Conservation (phyloP, 495 filamentous ascomycete genomes). For the Tuber borchii region DNA sequence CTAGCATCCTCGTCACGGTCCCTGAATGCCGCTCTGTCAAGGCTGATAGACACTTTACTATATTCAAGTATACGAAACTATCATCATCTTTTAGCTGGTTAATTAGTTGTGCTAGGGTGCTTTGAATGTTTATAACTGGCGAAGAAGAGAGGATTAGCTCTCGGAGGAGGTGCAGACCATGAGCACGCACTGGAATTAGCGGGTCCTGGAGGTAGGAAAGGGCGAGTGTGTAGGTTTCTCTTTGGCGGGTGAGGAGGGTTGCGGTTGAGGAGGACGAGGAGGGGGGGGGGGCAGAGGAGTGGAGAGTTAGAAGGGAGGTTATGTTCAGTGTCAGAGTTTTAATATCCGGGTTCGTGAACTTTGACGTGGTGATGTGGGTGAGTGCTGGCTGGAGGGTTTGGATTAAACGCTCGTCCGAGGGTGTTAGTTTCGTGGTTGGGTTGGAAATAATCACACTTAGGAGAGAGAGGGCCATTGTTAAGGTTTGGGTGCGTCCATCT, state of each 20-base stretch:
- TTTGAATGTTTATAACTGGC: constrained; percentile 65
- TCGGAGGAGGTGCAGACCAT: constrained; percentile 67
- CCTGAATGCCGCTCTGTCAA: constrained; percentile 60
- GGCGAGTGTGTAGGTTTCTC: constrained; percentile 60
- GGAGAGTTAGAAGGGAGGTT: constrained; percentile 29
- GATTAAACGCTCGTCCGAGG: constrained; percentile 32
- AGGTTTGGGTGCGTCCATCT: constrained; percentile 23
- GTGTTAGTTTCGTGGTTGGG: constrained; percentile 34
- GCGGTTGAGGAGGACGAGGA: background rate
- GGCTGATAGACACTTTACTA: constrained; percentile 61
- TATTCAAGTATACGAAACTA: constrained; percentile 67
- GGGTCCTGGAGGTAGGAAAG: constrained; percentile 68
- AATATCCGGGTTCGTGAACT: constrained; percentile 16
- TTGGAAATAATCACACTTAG: constrained; percentile 33
- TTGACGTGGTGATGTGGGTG: constrained; percentile 18
- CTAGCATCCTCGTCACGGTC: constrained; percentile 58
- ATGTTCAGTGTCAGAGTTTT: constrained; percentile 32
- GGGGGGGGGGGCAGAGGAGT: background rate
- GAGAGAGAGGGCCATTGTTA: constrained; percentile 36
- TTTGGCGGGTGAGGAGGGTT: constrained; percentile 25
- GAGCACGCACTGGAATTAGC: constrained; percentile 67
- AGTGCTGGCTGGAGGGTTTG: constrained; percentile 34
- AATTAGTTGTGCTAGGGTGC: constrained; percentile 59
- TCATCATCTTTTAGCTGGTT: constrained; percentile 63
- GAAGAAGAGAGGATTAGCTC: constrained; percentile 55